Evolutionary conservation across 2,329 filamentous ascomycete genomes (phyloP).

Genomic region (Aspergillus sp.): DNA sequence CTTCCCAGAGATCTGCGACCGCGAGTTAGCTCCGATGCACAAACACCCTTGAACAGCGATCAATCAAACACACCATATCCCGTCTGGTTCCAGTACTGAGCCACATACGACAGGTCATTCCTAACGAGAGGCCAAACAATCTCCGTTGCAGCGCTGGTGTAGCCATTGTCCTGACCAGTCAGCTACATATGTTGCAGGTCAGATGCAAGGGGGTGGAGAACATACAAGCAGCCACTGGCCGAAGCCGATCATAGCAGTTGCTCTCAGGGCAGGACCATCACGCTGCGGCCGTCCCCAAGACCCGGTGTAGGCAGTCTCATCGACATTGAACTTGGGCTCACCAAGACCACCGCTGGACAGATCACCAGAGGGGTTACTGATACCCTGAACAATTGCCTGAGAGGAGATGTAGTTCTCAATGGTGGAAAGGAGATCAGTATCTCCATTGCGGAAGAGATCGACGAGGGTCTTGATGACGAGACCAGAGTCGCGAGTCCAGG

Average conservation of each 20-base stretch:
- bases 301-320: slow-evolving; percentile 62
- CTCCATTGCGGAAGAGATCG: slow-evolving; percentile 66
- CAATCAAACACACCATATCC: slow-evolving; percentile 53
- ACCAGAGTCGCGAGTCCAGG: slow-evolving; percentile 75
- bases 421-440: slow-evolving; percentile 57
- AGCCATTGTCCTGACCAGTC: slow-evolving; percentile 54
- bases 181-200: not conserved
- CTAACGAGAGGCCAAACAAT: slow-evolving; percentile 72
- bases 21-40: not conserved
- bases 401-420: slow-evolving; percentile 70
- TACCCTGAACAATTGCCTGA: slow-evolving; percentile 66
- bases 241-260: slow-evolving; percentile 72
- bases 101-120: slow-evolving; percentile 74
- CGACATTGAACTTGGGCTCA: slow-evolving; percentile 72
- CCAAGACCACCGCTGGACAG: slow-evolving; percentile 58
- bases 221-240: slow-evolving; percentile 66
- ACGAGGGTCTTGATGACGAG: slow-evolving; percentile 69
- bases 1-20: slow-evolving; percentile 72
- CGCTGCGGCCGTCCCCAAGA: slow-evolving; percentile 77
- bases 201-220: not conserved
- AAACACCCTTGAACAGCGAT: not conserved
- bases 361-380: slow-evolving; percentile 69
- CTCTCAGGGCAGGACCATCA: slow-evolving; percentile 76
- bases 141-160: slow-evolving; percentile 52
- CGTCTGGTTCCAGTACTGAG: slow-evolving; percentile 53